phyloP scores from a whole-genome alignment of 345 rosid species.

The Citropsis articulata region DNA sequence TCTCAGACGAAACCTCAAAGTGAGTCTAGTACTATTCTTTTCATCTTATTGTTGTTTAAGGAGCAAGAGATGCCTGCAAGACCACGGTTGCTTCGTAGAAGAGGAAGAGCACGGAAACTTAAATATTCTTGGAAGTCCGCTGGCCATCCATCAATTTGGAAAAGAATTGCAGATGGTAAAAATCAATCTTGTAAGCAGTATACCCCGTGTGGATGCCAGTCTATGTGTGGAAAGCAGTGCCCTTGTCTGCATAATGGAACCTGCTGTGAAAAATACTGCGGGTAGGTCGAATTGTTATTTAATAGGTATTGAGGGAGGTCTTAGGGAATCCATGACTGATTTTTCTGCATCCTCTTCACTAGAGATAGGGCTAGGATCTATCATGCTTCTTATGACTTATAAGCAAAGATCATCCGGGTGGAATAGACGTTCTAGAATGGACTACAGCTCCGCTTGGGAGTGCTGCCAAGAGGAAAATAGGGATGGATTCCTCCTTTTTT shows the following conservation, averaged over 20 bases:
- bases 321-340: neutral
- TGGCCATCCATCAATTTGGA: constrained; percentile 76
- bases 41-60: constrained; percentile 32
- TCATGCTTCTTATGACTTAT: neutral
- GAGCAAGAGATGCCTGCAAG: constrained; percentile 70
- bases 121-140: constrained; percentile 90
- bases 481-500: no score
- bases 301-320: constrained; percentile 3
- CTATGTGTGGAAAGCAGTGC: constrained; percentile 82
- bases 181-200: constrained; percentile 61
- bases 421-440: neutral
- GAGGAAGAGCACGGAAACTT: constrained; percentile 76
- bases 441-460: no score
- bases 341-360: neutral
- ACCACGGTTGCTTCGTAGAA: constrained; percentile 51
- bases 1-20: neutral
- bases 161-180: constrained; percentile 62
- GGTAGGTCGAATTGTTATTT: constrained; percentile 50
- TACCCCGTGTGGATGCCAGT: constrained; percentile 86
- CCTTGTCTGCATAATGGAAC: constrained; percentile 65
- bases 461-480: no score
- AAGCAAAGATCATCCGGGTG: neutral
- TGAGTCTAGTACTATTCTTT: neutral
- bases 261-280: constrained; percentile 95
- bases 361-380: neutral